Percentiles rank a stretch among this genome's conserved stretches.
Evolutionary conservation across 352 stramenopile species (phyloP).

Genomic region (Globisporangium echinulatum): DNA sequence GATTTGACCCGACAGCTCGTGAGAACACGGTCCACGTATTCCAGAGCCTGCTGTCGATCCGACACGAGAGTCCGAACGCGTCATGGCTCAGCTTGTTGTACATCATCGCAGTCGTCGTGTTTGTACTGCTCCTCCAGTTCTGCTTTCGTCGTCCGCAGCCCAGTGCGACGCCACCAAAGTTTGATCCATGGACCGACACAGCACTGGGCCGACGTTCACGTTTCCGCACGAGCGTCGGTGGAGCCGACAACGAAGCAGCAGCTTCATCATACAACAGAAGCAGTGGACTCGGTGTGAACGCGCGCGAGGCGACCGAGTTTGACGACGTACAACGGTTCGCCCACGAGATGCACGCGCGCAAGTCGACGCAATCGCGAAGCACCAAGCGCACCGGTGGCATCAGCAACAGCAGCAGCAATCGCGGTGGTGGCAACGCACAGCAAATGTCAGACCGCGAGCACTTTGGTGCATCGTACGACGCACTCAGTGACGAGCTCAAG

Average conservation of each 20-base stretch:
- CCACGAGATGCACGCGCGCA: no score
- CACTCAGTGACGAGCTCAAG: constrained; percentile 26
- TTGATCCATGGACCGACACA: not conserved
- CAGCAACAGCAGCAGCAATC: constrained; percentile 7
- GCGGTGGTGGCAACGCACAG: not conserved
- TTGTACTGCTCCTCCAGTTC: constrained; percentile 24
- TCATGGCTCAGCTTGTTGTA: constrained; percentile 24
- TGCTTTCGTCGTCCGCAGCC: constrained; percentile 20
- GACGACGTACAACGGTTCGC: not conserved
- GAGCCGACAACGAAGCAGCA: no score
- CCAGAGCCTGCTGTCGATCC: constrained; percentile 24
- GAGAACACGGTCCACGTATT: constrained; percentile 19
- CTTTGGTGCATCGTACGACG: constrained; percentile 17
- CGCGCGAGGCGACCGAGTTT: not conserved
- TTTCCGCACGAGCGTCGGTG: not conserved
- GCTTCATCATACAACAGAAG: no score
- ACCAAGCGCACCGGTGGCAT: no score
- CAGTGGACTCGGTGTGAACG: not conserved
- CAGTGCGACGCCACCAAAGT: not conserved
- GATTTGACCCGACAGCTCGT: not conserved
- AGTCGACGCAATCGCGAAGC: no score
- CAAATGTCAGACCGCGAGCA: constrained; percentile 11
- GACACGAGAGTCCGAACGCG: constrained; percentile 13
- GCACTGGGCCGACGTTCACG: not conserved
- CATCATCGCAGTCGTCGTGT: constrained; percentile 10